A percentile compares a stretch with the other conserved stretches of the same genome.
phyloP scores from a whole-genome alignment of 352 stramenopile genomes.

The Globisporangium cederbergense region DNA sequence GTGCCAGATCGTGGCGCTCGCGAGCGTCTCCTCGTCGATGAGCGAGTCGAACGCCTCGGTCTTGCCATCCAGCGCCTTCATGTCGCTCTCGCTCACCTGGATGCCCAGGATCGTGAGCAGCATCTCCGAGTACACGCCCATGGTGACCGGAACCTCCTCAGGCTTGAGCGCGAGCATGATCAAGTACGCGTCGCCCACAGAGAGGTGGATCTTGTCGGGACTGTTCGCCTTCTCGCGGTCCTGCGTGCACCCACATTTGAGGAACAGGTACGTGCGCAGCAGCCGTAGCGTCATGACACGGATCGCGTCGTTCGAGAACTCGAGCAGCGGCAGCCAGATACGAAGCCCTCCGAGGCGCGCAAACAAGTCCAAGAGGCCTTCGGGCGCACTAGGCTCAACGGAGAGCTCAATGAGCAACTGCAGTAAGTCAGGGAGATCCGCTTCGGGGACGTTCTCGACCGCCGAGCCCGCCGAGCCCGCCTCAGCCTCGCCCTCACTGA shows the following conservation, averaged over 20 bases:
- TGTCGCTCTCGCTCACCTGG: slow-evolving; percentile 57
- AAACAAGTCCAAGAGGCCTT: slow-evolving; percentile 73
- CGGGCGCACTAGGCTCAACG: slow-evolving; percentile 60
- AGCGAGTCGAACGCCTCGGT: slow-evolving; percentile 43
- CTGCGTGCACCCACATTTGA: slow-evolving; percentile 69
- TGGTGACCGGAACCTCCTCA: slow-evolving; percentile 55
- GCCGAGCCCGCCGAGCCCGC: slow-evolving; percentile 53
- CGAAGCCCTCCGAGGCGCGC: slow-evolving; percentile 68
- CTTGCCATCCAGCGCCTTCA: slow-evolving; percentile 44
- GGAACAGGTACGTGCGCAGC: slow-evolving; percentile 71
- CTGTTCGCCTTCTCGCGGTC: slow-evolving; percentile 63
- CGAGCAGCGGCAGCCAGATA: slow-evolving; percentile 80
- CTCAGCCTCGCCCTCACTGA: slow-evolving; percentile 66
- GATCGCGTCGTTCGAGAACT: slow-evolving; percentile 67
- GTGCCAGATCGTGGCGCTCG: slow-evolving; percentile 55
- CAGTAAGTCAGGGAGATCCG: slow-evolving; percentile 70
- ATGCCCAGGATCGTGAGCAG: slow-evolving; percentile 71
- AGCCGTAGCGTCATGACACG: slow-evolving; percentile 80
- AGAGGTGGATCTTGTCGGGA: slow-evolving; percentile 74
- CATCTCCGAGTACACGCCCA: slow-evolving; percentile 82
- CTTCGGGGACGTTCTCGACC: slow-evolving; percentile 72
- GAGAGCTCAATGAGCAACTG: slow-evolving; percentile 79
- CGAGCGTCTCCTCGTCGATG: slow-evolving; percentile 53
- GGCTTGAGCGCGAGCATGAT: slow-evolving; percentile 80
- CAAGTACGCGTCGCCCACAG: slow-evolving; percentile 71